phyloP scores from a whole-genome alignment of 306 rosid species.

The Castanea crenata region DNA sequence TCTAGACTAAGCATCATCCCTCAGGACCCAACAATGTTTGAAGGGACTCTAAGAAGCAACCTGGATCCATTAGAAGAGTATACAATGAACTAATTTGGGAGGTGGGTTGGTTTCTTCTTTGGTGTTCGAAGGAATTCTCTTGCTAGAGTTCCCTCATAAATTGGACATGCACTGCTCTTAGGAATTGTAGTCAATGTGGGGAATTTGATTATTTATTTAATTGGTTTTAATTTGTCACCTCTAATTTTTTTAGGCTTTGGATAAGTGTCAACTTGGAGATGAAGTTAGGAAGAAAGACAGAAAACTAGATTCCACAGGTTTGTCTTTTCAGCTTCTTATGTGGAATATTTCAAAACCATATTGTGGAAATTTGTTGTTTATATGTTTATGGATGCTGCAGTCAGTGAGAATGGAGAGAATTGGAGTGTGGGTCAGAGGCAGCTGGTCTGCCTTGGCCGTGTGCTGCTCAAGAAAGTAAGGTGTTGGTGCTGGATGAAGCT shows the following conservation, averaged over 20 bases:
- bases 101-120: conserved; percentile 27
- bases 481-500: conserved; percentile 56
- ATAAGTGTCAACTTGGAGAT: conserved; percentile 70
- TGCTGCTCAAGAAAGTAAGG: conserved; percentile 37
- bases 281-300: conserved; percentile 1
- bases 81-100: conserved; percentile 54
- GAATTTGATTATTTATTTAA: not conserved
- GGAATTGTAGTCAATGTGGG: not conserved
- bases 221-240: conserved; percentile 4
- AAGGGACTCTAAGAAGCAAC: conserved; percentile 53
- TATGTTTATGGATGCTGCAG: conserved; percentile 11
- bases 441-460: conserved; percentile 36
- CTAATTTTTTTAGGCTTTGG: conserved; percentile 52
- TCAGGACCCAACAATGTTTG: conserved; percentile 63
- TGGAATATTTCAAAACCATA: not conserved
- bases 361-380: not conserved
- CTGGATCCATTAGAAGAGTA: conserved; percentile 46
- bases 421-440: conserved; percentile 60
- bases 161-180: not conserved
- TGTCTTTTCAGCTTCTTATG: not conserved
- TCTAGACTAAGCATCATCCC: conserved; percentile 59
- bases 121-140: not conserved
- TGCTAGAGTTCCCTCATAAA: not conserved
- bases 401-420: conserved; percentile 54
- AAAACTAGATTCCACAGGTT: not conserved